These are phyloP conservation scores for Eleusine indica DNA, from an alignment of 176 grass and related monocot genomes.

Conservation along the genomic window DNA sequence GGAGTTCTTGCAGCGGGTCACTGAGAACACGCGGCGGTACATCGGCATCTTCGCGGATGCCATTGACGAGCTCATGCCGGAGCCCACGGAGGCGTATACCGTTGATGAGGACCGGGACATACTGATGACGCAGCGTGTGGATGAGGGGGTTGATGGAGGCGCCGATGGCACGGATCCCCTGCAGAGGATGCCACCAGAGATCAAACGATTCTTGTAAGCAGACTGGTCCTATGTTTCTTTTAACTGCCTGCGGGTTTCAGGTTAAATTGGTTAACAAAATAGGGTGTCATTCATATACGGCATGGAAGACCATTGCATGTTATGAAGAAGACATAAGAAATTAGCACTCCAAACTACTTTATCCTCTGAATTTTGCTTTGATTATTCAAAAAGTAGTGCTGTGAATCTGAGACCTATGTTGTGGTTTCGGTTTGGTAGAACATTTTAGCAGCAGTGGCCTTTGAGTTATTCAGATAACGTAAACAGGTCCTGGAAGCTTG, in stretches of 20 bases:
- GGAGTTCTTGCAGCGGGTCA: constrained; percentile 83
- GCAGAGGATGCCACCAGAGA: constrained; percentile 94
- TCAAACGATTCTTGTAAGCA: constrained; percentile 95
- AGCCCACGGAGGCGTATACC: constrained; percentile 81
- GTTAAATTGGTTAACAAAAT: neutral
- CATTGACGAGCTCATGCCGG: constrained; percentile 92
- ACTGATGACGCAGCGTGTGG: constrained; percentile 96
- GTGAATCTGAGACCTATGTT: neutral
- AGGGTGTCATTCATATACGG: neutral
- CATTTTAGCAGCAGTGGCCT: neutral
- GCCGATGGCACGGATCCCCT: constrained; percentile 58
- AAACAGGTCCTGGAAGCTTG: constrained; percentile 3
- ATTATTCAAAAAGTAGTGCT: neutral
- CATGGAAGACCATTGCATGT: neutral
- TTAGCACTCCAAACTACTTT: neutral
- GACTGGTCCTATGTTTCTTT: neutral
- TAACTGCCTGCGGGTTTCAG: neutral
- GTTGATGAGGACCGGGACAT: constrained; percentile 92
- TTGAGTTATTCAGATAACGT: neutral
- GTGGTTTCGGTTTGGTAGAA: neutral
- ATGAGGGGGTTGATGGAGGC: constrained; percentile 59
- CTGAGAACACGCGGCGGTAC: constrained; percentile 84
- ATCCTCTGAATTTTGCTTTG: neutral
- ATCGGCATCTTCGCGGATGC: constrained; percentile 77
- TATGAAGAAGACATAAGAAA: neutral